phyloP scores from a whole-genome alignment of 1,139 yeast genomes.

The Diutina neorugosa region DNA sequence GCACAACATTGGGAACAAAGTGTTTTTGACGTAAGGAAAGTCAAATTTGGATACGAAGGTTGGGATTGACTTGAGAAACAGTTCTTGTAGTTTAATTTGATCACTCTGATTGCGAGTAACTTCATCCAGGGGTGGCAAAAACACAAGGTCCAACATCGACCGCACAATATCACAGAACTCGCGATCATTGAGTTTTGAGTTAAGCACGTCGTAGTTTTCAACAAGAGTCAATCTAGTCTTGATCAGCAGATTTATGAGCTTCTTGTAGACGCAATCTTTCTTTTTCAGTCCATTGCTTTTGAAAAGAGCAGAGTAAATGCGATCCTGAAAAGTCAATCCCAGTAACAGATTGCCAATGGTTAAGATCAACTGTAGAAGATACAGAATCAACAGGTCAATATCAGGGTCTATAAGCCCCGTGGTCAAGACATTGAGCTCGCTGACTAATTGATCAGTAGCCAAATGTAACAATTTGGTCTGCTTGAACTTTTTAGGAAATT shows the following conservation, averaged over 20 bases:
- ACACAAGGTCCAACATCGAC: slow-evolving; percentile 16
- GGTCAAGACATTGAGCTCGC: slow-evolving; percentile 17
- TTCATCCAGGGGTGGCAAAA: slow-evolving; percentile 18
- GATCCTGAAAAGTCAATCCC: slow-evolving; percentile 65
- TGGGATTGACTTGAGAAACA: slow-evolving; percentile 35
- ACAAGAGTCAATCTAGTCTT: slow-evolving; percentile 32
- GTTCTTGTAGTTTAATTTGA: slow-evolving; percentile 42
- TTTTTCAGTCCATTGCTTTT: slow-evolving; percentile 14
- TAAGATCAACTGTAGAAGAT: slow-evolving; percentile 45
- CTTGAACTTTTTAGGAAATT: slow-evolving; percentile 60
- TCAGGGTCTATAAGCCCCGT: slow-evolving; percentile 8
- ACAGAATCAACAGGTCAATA: slow-evolving; percentile 32
- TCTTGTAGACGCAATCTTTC: slow-evolving; percentile 28
- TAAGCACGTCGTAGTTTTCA: slow-evolving; percentile 40
- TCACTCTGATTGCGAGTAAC: slow-evolving; percentile 13
- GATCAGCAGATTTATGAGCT: slow-evolving; percentile 24
- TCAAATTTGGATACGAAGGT: slow-evolving; percentile 40
- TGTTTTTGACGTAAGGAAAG: slow-evolving; percentile 62
- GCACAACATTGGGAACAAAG: slow-evolving; percentile 60
- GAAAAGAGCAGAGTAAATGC: slow-evolving; percentile 32
- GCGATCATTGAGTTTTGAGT: slow-evolving; percentile 39
- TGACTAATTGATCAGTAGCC: slow-evolving; percentile 32
- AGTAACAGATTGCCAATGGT: slow-evolving; percentile 60
- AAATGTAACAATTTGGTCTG: slow-evolving; percentile 70
- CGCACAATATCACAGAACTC: slow-evolving; percentile 28